Evolutionary conservation across 352 stramenopile genomes (phyloP).

Genomic region (Pseudoperonospora humuli): DNA sequence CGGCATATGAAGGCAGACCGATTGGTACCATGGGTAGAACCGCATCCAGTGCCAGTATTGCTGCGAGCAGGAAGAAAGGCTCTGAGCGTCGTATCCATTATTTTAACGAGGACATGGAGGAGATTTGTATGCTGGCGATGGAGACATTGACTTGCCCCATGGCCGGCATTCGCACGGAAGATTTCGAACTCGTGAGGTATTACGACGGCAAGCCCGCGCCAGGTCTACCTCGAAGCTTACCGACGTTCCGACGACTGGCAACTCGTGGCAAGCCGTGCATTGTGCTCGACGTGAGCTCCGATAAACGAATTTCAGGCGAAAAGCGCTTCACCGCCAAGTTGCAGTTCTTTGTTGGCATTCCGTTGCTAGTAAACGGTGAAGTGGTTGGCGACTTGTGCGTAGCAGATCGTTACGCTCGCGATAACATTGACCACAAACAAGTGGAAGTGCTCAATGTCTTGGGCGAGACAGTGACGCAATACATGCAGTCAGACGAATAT

Average conservation of each 20-base stretch:
- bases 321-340: conserved; percentile 78
- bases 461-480: conserved; percentile 82
- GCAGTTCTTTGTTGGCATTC: conserved; percentile 86
- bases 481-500: conserved; percentile 83
- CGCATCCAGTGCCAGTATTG: conserved; percentile 26
- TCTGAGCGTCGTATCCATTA: conserved; percentile 64
- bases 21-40: conserved; percentile 28
- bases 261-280: conserved; percentile 84
- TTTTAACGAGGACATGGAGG: conserved; percentile 85
- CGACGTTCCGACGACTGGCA: conserved; percentile 80
- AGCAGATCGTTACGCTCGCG: conserved; percentile 66
- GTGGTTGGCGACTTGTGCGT: conserved; percentile 84
- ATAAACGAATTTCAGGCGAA: conserved; percentile 84
- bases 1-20: conserved; percentile 21
- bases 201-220: conserved; percentile 44
- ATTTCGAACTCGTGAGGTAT: conserved; percentile 85
- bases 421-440: conserved; percentile 77
- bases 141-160: conserved; percentile 80
- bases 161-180: conserved; percentile 79
- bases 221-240: conserved; percentile 63
- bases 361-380: conserved; percentile 75
- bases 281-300: conserved; percentile 77
- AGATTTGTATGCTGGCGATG: conserved; percentile 86
- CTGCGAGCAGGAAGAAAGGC: conserved; percentile 29
- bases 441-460: conserved; percentile 83